Base-by-base conservation (phyloP, 2,329 filamentous ascomycete genomes). In the Monilinia polystroma region DNA sequence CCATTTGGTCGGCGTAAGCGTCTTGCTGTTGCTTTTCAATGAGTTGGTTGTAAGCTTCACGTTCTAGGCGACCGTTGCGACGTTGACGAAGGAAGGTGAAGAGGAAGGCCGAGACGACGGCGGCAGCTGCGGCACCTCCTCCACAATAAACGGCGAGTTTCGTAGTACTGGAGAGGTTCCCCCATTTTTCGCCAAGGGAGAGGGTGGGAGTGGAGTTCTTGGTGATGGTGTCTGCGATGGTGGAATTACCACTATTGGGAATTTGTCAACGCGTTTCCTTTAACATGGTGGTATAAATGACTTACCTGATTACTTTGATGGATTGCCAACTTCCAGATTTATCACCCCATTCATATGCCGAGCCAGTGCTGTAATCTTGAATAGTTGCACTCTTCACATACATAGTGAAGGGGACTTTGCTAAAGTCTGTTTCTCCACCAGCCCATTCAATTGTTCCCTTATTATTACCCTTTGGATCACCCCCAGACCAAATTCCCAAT, bases 381-480 rank as follows among this genome's bases (percentile, higher is more conserved):
- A 84, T 81, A 41, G 81, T 80, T 45, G 86, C 79, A 41, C 82
- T 85, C 81, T 90, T 85, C 70, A 94, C 84, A 68, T 85, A 87
- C 90, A 93, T 93, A 72, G 83, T 87, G 80, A 85, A 94, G 0
- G 91, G 91, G 0, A 81, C 88, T 35, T 84, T 74, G 60, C 76
- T 75, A 76, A 88, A 93, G 76, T 92, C 82, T 53, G 89, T 91
- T 63, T 80, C 73, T 66, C 89, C 89, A 65, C 89, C 89, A 67
- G 89, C 89, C 89, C 89, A 92, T 66, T 87, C 80, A 63, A 89
- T 84, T 2, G 87, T 90, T 16, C 84, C 81, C 62, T 82, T 54
- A 53, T 83, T 77, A 74, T 88, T 76, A 52, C 79, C 75, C 63
- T 65, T 65, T 7, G 85, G 78, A 70, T 91, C 83, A 69, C 87